Conservation (phyloP, 2,329 filamentous ascomycete genomes). For the Ophioceras dolichostomum region DNA sequence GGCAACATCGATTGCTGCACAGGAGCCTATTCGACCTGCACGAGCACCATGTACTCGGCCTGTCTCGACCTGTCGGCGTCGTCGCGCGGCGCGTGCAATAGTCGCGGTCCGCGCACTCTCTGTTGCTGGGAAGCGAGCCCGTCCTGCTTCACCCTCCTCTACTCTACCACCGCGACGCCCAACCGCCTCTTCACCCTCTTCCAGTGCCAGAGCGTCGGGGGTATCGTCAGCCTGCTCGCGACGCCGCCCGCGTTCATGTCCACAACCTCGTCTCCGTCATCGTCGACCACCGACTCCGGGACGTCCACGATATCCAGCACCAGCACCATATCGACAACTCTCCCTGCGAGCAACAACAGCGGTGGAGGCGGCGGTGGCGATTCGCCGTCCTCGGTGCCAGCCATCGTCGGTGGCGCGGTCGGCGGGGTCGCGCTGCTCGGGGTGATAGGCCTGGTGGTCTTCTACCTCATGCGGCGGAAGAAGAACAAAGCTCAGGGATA, state of each 20-base stretch:
- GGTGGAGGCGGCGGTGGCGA: background rate
- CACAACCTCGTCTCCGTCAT: background rate
- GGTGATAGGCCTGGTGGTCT: background rate
- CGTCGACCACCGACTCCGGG: too few species aligned
- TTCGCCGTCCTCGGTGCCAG: background rate
- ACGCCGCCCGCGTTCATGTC: background rate
- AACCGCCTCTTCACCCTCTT: slow-evolving; percentile 5
- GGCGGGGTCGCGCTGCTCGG: background rate
- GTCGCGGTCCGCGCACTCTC: background rate
- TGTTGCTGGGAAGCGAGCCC: slow-evolving; percentile 1
- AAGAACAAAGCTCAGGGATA: too few species aligned
- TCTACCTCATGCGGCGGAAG: background rate
- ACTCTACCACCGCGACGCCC: slow-evolving; percentile 5
- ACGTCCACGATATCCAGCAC: too few species aligned
- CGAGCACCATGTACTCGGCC: slow-evolving; percentile 5
- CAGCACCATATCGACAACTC: background rate
- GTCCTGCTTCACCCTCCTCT: slow-evolving; percentile 5
- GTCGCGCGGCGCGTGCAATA: background rate
- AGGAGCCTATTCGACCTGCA: slow-evolving; percentile 4
- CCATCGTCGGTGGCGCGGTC: slow-evolving; percentile 1
- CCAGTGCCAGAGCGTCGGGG: slow-evolving; percentile 1
- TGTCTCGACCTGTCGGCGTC: slow-evolving; percentile 5
- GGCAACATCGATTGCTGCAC: slow-evolving; percentile 7
- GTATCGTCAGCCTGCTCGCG: background rate
- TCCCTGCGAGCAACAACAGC: background rate